phyloP scores from a whole-genome alignment of 164 flowering plant species.

The Nelumbo lutea region DNA sequence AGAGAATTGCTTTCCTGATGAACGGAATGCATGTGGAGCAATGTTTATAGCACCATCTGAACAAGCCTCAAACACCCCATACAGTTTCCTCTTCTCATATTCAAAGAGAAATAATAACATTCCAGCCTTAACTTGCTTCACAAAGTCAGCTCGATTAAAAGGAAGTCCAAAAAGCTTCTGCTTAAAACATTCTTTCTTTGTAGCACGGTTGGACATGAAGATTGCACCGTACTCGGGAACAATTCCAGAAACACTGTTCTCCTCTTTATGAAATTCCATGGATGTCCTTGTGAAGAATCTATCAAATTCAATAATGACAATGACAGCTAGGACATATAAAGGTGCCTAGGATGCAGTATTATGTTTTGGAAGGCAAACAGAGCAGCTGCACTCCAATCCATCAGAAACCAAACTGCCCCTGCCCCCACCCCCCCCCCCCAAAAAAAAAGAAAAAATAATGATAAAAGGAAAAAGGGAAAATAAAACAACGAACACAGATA shows the following conservation, averaged over 20 bases:
- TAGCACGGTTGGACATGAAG: constrained; percentile 55
- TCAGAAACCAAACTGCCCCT: no score
- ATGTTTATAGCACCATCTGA: constrained; percentile 66
- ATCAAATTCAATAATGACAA: constrained; percentile 6
- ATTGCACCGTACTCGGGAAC: constrained; percentile 58
- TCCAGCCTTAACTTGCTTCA: constrained; percentile 50
- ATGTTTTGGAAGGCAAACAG: neutral
- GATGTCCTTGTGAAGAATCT: constrained; percentile 16
- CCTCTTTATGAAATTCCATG: constrained; percentile 22
- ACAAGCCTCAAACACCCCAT: constrained; percentile 61
- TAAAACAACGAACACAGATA: no score
- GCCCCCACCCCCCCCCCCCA: no score
- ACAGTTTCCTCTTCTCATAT: constrained; percentile 49
- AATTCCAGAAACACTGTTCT: constrained; percentile 14
- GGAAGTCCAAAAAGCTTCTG: constrained; percentile 61
- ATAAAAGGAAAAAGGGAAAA: no score
- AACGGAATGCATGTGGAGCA: constrained; percentile 44
- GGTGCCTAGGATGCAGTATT: neutral
- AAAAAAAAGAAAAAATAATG: no score
- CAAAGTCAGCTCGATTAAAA: constrained; percentile 31
- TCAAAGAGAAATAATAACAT: constrained; percentile 77
- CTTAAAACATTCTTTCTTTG: constrained; percentile 51
- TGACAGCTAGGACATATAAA: constrained; percentile 1
- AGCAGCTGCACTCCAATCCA: neutral
- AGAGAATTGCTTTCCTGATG: constrained; percentile 47